Evolutionary conservation across 2,329 filamentous ascomycete species (phyloP).

Genomic region (Stagonosporopsis tanaceti): DNA sequence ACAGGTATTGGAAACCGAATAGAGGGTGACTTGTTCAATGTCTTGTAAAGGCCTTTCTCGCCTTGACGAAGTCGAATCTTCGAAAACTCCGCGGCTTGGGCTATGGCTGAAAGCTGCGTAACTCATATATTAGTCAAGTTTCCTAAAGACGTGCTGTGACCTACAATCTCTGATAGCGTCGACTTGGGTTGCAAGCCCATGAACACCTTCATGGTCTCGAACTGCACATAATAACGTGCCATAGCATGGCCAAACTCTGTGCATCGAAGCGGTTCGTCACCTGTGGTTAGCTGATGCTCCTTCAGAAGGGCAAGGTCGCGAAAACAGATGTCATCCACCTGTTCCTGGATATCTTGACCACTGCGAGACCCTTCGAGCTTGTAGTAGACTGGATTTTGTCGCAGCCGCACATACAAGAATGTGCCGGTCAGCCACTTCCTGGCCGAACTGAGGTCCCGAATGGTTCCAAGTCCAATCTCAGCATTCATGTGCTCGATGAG

Average conservation of each 20-base stretch:
- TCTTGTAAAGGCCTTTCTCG: constrained; percentile 74
- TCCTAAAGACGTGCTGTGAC: constrained; percentile 34
- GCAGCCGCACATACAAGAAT: constrained; percentile 78
- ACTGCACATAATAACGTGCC: constrained; percentile 82
- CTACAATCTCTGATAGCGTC: constrained; percentile 72
- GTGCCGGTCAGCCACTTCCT: constrained; percentile 79
- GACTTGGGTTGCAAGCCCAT: constrained; percentile 68
- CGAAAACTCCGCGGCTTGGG: constrained; percentile 75
- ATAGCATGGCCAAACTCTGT: constrained; percentile 81
- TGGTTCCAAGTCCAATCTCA: constrained; percentile 79
- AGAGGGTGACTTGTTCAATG: constrained; percentile 72
- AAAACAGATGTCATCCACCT: constrained; percentile 74
- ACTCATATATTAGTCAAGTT: constrained; percentile 11
- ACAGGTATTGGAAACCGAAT: constrained; percentile 77
- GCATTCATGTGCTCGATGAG: constrained; percentile 86
- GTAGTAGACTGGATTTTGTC: constrained; percentile 75
- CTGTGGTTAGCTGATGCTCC: constrained; percentile 65
- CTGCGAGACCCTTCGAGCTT: constrained; percentile 64
- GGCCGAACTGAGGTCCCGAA: constrained; percentile 70
- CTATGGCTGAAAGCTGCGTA: constrained; percentile 69
- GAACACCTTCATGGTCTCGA: constrained; percentile 79
- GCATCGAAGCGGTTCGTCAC: constrained; percentile 60
- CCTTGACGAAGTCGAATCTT: constrained; percentile 74
- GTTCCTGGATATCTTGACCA: constrained; percentile 64
- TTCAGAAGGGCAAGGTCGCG: constrained; percentile 72